phyloP scores from a whole-genome alignment of 805 yeast genomes.

The Metschnikowia orientalis region DNA sequence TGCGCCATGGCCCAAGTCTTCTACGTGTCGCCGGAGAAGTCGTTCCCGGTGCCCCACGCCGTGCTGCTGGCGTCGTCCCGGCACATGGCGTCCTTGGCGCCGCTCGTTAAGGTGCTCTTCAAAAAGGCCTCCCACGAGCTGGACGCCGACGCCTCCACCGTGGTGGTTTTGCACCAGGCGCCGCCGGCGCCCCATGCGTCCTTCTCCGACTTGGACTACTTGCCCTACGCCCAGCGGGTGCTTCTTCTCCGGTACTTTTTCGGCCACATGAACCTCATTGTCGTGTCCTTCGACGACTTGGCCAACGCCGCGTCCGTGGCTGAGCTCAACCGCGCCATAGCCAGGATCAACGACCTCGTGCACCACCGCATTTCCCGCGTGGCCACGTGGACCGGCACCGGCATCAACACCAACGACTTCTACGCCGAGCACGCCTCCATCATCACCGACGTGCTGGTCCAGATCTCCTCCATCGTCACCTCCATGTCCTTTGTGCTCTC shows the following conservation, averaged over 20 bases:
- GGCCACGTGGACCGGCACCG: conserved; percentile 42
- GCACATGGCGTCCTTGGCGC: conserved; percentile 15
- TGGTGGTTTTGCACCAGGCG: conserved; percentile 23
- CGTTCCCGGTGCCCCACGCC: conserved; percentile 10
- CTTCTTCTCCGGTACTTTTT: conserved; percentile 35
- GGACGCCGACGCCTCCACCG: conserved; percentile 32
- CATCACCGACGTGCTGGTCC: conserved; percentile 7
- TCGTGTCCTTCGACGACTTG: conserved; percentile 15
- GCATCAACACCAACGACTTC: conserved; percentile 19
- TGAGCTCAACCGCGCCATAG: conserved; percentile 20
- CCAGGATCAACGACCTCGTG: conserved; percentile 22
- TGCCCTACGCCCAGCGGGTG: conserved; percentile 25
- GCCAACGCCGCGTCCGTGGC: conserved; percentile 9
- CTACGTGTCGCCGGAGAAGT: conserved; percentile 12
- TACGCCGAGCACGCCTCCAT: conserved; percentile 6
- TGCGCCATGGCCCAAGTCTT: conserved; percentile 21
- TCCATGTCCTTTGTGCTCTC: conserved; percentile 35
- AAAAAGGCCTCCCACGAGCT: conserved; percentile 29
- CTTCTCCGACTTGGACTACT: conserved; percentile 20
- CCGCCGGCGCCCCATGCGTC: conserved; percentile 1
- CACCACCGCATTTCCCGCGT: conserved; percentile 34
- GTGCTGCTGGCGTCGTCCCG: conserved; percentile 18
- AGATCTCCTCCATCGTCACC: conserved; percentile 24
- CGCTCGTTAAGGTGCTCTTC: conserved; percentile 21
- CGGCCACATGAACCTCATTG: conserved; percentile 34